Evolutionary conservation across 352 stramenopile species (phyloP).

Genomic region (Globisporangium parvum): DNA sequence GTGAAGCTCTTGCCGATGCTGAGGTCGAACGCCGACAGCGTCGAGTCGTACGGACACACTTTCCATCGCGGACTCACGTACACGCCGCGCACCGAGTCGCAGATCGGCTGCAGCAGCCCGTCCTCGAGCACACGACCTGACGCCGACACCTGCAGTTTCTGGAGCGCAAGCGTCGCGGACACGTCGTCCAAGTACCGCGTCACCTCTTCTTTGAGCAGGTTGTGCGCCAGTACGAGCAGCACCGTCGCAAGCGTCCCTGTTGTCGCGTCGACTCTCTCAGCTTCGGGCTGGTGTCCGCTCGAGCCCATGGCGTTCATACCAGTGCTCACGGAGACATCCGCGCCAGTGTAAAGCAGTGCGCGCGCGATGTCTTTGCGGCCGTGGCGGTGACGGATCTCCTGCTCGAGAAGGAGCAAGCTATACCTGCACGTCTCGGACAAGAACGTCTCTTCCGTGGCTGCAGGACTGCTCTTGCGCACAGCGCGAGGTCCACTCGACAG

Average conservation of each 20-base stretch:
- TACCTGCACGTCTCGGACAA: slow-evolving; percentile 64
- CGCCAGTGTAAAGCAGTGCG: slow-evolving; percentile 44
- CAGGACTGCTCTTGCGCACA: background rate
- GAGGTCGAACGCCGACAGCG: slow-evolving; percentile 72
- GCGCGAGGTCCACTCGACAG: background rate
- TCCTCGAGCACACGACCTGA: slow-evolving; percentile 72
- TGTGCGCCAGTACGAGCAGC: slow-evolving; percentile 65
- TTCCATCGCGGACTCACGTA: slow-evolving; percentile 80
- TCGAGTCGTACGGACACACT: slow-evolving; percentile 70
- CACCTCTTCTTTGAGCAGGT: slow-evolving; percentile 74
- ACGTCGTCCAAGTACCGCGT: slow-evolving; percentile 62
- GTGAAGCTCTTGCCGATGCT: slow-evolving; percentile 81
- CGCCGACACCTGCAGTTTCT: slow-evolving; percentile 45
- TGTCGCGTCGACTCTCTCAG: slow-evolving; percentile 32
- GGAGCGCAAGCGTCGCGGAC: slow-evolving; percentile 54
- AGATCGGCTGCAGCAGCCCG: slow-evolving; percentile 71
- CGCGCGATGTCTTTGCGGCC: slow-evolving; percentile 64
- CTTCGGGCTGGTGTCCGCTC: slow-evolving; percentile 17
- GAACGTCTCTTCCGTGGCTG: slow-evolving; percentile 25
- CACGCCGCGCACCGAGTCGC: slow-evolving; percentile 74
- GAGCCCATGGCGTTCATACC: background rate
- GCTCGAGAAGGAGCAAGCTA: slow-evolving; percentile 62
- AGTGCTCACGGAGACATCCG: slow-evolving; percentile 7
- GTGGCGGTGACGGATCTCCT: slow-evolving; percentile 76
- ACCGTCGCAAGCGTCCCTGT: slow-evolving; percentile 50